Evolutionary conservation across 2,329 filamentous ascomycete genomes (phyloP).

Genomic region (Botryotinia calthae): DNA sequence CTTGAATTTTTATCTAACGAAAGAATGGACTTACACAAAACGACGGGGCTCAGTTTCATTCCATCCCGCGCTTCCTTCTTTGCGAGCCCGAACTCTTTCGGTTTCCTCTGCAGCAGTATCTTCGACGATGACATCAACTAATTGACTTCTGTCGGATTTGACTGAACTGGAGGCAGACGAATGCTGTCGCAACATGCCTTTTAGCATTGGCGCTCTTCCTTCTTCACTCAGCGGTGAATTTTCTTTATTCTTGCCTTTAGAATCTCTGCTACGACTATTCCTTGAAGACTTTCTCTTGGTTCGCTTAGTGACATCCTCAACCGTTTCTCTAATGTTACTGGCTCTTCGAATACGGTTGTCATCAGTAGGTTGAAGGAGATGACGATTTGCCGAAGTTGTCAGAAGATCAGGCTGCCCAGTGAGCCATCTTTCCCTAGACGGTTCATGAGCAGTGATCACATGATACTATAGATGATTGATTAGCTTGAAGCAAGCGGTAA

Average conservation of each 20-base stretch:
- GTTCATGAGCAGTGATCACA: slow-evolving; percentile 81
- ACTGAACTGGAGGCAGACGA: slow-evolving; percentile 49
- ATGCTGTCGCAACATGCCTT: slow-evolving; percentile 45
- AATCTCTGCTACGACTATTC: slow-evolving; percentile 29
- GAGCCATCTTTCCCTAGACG: slow-evolving; percentile 66
- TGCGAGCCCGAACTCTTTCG: slow-evolving; percentile 59
- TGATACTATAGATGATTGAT: slow-evolving; percentile 63
- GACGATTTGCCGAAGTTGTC: slow-evolving; percentile 54
- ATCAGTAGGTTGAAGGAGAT: slow-evolving; percentile 52
- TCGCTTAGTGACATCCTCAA: slow-evolving; percentile 39
- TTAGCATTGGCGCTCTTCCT: slow-evolving; percentile 36
- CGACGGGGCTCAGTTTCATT: slow-evolving; percentile 55
- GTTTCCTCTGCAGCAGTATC: slow-evolving; percentile 60
- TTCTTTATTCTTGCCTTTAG: slow-evolving; percentile 35
- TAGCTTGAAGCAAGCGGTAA: neutral
- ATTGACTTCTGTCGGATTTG: slow-evolving; percentile 58
- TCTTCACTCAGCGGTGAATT: slow-evolving; percentile 32
- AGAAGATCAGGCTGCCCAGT: slow-evolving; percentile 50
- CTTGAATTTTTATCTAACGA: neutral
- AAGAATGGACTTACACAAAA: slow-evolving; percentile 47
- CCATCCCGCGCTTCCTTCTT: slow-evolving; percentile 60
- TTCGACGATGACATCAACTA: slow-evolving; percentile 67
- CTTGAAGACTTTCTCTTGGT: slow-evolving; percentile 35
- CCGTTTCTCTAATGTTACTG: slow-evolving; percentile 42
- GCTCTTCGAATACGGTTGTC: slow-evolving; percentile 37